Evolutionary conservation across 305 asterid genomes (phyloP), one percentile per base, ranked within the genome.

Genomic region (Rubia tinctorum): DNA sequence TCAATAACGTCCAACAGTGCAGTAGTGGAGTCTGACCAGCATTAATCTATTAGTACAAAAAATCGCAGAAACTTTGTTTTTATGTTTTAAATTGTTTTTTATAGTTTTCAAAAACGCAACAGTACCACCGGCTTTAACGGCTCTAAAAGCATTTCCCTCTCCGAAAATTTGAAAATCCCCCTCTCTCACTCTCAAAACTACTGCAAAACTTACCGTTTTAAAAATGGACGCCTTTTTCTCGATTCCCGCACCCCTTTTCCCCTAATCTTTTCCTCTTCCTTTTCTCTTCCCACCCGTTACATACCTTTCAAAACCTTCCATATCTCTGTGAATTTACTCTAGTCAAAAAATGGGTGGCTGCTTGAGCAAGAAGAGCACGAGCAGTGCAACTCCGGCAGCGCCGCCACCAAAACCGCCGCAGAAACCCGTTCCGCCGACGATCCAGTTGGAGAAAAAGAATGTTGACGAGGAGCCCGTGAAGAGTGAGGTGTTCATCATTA

Each of bases 321-420:
- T 66, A 45, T 20, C 37, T 42, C 22, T 43, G 43, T 65, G 14
- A 39, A 30, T 64, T 18, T 66, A 45, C 44, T 27, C 34, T 7
- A 55, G 68, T 7, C 20, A 30, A 71, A 25, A 69, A 84, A 95
- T 95, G 99, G 99, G 99, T 25, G 77, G 83, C 76, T 95, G 99
- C 82, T 88, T 89, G 60, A 95, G 99, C 88, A 95, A 92, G 94
- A 94, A 92, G 87, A 84, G 71, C 77, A 73, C 70, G 1, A 63
- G 69, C 66, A 51, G 91, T 64, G 78, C 92, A 39, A 22, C 83
- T 72, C 76, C 87, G 1, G 49, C 63, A 2, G 27, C 27, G 61
- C 25, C 61, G 61, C 23, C 53, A 13, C 53, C 53, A 9, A 79
- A 80, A 10, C 87, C 81, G 44, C 82, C 82, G 9, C 87, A 80